Percentiles rank a stretch among this genome's conserved stretches.
Evolutionary conservation across 345 rosid genomes (phyloP).

Genomic region (Populus tremula): DNA sequence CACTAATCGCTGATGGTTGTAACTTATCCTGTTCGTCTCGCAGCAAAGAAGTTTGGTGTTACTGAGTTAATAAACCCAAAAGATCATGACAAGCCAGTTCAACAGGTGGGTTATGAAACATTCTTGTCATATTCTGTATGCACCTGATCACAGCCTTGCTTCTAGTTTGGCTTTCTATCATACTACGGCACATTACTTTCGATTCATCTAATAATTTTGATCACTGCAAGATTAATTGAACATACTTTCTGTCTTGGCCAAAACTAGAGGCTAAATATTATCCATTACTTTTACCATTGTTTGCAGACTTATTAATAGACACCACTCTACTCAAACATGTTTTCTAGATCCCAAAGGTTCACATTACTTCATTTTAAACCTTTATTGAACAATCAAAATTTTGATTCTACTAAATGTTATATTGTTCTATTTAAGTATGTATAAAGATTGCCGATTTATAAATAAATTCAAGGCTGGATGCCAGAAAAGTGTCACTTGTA

Average conservation of each 20-base stretch:
- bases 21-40: slow-evolving; percentile 9
- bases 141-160: not conserved
- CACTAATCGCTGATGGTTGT: not conserved
- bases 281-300: no score
- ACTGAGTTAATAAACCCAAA: slow-evolving; percentile 69
- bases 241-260: no score
- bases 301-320: no score
- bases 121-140: not conserved
- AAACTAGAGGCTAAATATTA: no score
- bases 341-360: not conserved
- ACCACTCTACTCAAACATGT: not conserved
- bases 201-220: not conserved
- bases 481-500: not conserved
- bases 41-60: slow-evolving; percentile 67
- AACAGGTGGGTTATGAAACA: slow-evolving; percentile 40
- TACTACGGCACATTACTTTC: not conserved
- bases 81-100: slow-evolving; percentile 65
- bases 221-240: not conserved
- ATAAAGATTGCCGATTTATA: not conserved
- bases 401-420: not conserved
- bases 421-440: not conserved
- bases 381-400: not conserved
- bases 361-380: not conserved
- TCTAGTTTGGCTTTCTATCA: not conserved
- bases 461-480: not conserved